These are phyloP conservation scores for Calamus simplicifolius DNA, from an alignment of 176 grass and related monocot species.

Conservation along the genomic window DNA sequence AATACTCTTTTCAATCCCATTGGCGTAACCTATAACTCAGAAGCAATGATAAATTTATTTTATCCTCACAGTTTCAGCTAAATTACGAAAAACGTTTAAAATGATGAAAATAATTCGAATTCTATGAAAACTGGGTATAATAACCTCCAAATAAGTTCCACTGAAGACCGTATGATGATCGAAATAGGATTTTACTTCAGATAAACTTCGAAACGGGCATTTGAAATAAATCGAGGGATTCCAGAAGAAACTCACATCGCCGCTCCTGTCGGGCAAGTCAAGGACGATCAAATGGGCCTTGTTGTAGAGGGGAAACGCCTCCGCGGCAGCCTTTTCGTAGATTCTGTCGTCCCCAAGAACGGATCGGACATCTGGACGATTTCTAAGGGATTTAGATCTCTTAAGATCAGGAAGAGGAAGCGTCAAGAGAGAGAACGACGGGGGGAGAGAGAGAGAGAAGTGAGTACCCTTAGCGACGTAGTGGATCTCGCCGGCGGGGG, in stretches of 20 bases:
- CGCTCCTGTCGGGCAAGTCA: slow-evolving; percentile 85
- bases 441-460: background rate
- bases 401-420: background rate
- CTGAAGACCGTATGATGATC: too few species aligned
- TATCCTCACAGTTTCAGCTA: too few species aligned
- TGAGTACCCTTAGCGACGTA: slow-evolving; percentile 88
- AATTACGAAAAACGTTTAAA: too few species aligned
- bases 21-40: too few species aligned
- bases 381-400: too few species aligned
- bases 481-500: slow-evolving; percentile 90
- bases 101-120: too few species aligned
- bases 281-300: slow-evolving; percentile 64
- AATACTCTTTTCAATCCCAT: too few species aligned
- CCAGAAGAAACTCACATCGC: slow-evolving; percentile 54
- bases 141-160: too few species aligned
- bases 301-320: slow-evolving; percentile 86
- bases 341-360: slow-evolving; percentile 62
- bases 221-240: too few species aligned
- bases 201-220: background rate
- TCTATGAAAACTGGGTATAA: too few species aligned
- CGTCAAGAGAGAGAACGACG: background rate
- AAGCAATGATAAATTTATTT: too few species aligned
- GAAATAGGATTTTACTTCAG: background rate
- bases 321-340: slow-evolving; percentile 78
- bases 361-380: slow-evolving; percentile 56